phyloP scores from a whole-genome alignment of 441 rosid species.

The Cnidoscolus chayamansa region DNA sequence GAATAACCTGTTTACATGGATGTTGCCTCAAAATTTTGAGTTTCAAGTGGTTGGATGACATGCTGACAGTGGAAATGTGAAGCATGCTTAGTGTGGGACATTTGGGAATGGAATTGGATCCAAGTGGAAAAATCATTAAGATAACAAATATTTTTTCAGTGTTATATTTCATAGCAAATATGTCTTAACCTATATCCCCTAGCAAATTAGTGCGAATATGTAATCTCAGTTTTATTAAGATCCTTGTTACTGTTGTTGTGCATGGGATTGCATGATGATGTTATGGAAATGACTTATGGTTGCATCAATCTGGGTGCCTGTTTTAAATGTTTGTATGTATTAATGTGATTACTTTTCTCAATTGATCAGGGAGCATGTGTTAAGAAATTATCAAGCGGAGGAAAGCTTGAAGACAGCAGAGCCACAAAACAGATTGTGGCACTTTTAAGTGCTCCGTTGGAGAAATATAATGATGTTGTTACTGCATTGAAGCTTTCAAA shows the following conservation, averaged over 20 bases:
- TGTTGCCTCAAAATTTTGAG: background rate
- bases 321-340: conserved; percentile 5
- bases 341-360: conserved; percentile 9
- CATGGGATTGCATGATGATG: background rate
- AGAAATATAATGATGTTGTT: conserved; percentile 91
- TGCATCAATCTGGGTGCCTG: background rate
- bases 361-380: conserved; percentile 83
- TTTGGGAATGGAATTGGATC: background rate
- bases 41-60: background rate
- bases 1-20: background rate
- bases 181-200: background rate
- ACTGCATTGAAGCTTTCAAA: conserved; percentile 84
- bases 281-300: background rate
- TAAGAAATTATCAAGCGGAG: conserved; percentile 66
- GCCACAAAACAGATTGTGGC: conserved; percentile 94
- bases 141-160: background rate
- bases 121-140: background rate
- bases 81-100: background rate
- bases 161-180: background rate
- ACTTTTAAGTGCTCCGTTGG: conserved; percentile 94
- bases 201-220: background rate
- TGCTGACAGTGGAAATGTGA: background rate
- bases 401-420: conserved; percentile 78
- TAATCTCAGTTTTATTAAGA: background rate
- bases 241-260: background rate